Base-by-base conservation (phyloP, 164 flowering plant genomes). In the Stephania yunnanensis region DNA sequence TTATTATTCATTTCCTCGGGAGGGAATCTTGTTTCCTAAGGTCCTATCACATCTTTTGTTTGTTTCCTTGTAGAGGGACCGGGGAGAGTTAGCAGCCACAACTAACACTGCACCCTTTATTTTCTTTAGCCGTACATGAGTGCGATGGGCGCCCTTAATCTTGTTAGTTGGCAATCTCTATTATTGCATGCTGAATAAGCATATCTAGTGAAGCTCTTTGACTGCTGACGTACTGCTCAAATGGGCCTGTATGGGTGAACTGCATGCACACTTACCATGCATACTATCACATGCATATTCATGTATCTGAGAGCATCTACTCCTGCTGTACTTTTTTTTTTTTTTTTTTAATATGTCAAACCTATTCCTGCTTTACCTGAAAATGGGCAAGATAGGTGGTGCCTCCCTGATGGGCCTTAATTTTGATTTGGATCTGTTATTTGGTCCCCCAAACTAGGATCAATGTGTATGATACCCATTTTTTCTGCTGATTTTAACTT, bases 11-110 rank as follows among this genome's bases (percentile, higher is more conserved):
- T 58, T 58, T 17, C 65, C 65, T 58, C 65, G 65, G 12, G 65
- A 13, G 17, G 65, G 65, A 58, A 58, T 58, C 64, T 58, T 17
- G 45, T 31, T 17, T 58, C 48, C 46, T 53, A 10, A 36, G 66
- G 73, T 71, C 73, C 44, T 71, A 71, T 53, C 73, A 50, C 65
- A 72, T 72, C 46, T 53, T 72, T 30, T 55, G 66, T 72, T 29
- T 55, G 66, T 31, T 12, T 25, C 22, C 25, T 22, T 42, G 25
- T 45, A 55, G 17, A 29, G 73, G 53, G 53, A 44, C 6, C 58
- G 48, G 48, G 74, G 11, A 53, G 46, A n/a, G 73, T 12, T 22
- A 46, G 44, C 20, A 73, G 17, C 69, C 53, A 53, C 53, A 42
- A 73, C 52, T 15, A 61, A 46, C 19, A n/a, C 53, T 66, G 50